phyloP scores from a whole-genome alignment of 805 yeast genomes.

The Monosporozyma unispora region DNA sequence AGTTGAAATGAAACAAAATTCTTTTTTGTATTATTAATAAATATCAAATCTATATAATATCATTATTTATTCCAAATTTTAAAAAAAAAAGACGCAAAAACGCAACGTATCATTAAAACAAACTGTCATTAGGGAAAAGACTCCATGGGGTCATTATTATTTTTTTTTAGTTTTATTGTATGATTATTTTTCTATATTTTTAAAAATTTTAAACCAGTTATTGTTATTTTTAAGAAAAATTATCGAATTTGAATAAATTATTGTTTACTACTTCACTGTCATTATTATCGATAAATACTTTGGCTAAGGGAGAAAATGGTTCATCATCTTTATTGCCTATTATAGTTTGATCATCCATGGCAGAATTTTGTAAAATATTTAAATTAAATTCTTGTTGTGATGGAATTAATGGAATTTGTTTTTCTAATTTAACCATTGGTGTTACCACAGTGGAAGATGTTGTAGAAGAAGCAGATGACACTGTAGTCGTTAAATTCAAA shows the following conservation, averaged over 20 bases:
- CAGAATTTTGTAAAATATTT: neutral
- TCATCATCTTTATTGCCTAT: neutral
- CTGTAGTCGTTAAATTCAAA: neutral
- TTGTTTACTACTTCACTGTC: neutral
- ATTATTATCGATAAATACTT: neutral
- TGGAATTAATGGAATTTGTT: neutral
- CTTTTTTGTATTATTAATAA: neutral
- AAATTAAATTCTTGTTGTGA: neutral
- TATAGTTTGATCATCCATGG: neutral
- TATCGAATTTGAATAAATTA: neutral
- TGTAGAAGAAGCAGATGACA: neutral
- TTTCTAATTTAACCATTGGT: neutral
- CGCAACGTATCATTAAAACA: too few species aligned
- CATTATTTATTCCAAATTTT: neutral
- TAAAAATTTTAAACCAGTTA: neutral
- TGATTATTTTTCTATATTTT: neutral
- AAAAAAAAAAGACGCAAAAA: neutral
- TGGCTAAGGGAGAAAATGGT: neutral
- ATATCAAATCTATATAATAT: neutral
- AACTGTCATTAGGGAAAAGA: too few species aligned
- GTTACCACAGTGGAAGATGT: neutral
- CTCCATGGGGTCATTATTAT: too few species aligned
- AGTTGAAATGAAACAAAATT: neutral
- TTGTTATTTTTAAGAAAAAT: neutral
- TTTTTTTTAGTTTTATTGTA: too few species aligned